These are phyloP conservation scores for Colletotrichum eleusines DNA, from an alignment of 2,329 filamentous ascomycete genomes.

Conservation along the genomic window DNA sequence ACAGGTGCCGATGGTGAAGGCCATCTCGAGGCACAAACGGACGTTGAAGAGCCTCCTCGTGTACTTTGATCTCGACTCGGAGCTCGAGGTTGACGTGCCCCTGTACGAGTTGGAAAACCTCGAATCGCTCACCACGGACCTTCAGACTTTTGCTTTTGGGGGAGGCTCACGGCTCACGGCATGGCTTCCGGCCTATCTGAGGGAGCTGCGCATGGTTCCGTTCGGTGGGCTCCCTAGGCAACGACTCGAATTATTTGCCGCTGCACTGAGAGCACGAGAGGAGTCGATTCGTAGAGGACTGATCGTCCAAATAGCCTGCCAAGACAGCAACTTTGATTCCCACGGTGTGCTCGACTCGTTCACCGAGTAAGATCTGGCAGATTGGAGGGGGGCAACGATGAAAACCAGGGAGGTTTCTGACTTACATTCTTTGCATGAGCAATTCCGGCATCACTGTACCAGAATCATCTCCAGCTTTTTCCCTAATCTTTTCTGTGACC, in stretches of 20 bases:
- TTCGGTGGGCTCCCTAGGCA: not conserved
- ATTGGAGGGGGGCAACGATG: not conserved
- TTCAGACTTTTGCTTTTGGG: constrained; percentile 18
- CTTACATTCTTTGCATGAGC: not conserved
- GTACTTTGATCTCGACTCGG: no score
- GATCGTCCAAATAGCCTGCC: not conserved
- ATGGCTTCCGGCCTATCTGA: constrained; percentile 9
- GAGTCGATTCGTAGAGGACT: not conserved
- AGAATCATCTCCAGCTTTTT: not conserved
- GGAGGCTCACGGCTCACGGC: constrained; percentile 4
- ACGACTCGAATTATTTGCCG: not conserved
- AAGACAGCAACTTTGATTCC: not conserved
- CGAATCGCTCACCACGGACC: constrained; percentile 24
- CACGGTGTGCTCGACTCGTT: not conserved
- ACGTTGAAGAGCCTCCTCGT: no score
- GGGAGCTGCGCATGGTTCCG: not conserved
- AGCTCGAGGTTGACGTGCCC: not conserved
- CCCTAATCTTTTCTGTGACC: not conserved
- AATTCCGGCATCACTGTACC: not conserved
- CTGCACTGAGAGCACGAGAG: not conserved
- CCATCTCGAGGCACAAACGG: no score
- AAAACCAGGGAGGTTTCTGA: not conserved
- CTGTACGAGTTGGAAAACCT: constrained; percentile 17
- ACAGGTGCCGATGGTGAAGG: no score
- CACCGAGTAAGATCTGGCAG: not conserved